These are phyloP conservation scores for Amauroascus verrucosus DNA, from an alignment of 2,329 filamentous ascomycete genomes.

Conservation along the genomic window DNA sequence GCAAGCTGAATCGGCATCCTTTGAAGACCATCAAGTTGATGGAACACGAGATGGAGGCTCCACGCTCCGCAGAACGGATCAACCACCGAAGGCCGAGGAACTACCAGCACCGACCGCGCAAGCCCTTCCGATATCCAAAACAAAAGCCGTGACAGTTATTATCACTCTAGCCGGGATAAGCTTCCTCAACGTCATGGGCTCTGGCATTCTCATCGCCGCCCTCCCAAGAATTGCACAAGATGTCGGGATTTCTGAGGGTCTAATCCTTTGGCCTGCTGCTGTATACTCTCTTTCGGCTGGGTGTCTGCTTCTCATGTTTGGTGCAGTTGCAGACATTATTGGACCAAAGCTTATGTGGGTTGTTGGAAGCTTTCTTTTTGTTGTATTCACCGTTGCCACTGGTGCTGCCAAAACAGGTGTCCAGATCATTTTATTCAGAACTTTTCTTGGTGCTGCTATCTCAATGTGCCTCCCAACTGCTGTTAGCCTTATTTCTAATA, in stretches of 20 bases:
- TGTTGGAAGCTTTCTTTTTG: conserved; percentile 35
- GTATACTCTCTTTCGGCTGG: conserved; percentile 27
- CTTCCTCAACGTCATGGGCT: conserved; percentile 26
- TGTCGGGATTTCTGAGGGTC: conserved; percentile 20
- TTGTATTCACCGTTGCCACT: conserved; percentile 33
- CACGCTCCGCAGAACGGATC: not conserved
- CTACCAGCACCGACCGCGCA: not conserved
- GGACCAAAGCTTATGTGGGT: conserved; percentile 39
- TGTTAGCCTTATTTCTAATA: conserved; percentile 39
- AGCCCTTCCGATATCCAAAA: conserved; percentile 10
- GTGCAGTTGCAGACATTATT: conserved; percentile 43
- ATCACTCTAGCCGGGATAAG: conserved; percentile 24
- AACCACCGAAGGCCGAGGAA: not conserved
- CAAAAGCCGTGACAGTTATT: conserved; percentile 17
- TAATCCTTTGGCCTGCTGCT: conserved; percentile 22
- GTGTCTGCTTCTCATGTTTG: conserved; percentile 39
- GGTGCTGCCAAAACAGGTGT: conserved; percentile 29
- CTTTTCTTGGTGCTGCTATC: conserved; percentile 35
- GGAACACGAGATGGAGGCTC: not conserved
- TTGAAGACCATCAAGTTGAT: not conserved
- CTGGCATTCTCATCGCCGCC: conserved; percentile 23
- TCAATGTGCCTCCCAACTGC: conserved; percentile 39
- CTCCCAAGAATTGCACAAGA: conserved; percentile 24
- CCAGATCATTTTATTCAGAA: conserved; percentile 40
- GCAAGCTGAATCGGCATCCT: not conserved